Percentiles rank a stretch among this genome's conserved stretches.
phyloP scores from a whole-genome alignment of 306 rosid genomes.

The Cajanus cajan region DNA sequence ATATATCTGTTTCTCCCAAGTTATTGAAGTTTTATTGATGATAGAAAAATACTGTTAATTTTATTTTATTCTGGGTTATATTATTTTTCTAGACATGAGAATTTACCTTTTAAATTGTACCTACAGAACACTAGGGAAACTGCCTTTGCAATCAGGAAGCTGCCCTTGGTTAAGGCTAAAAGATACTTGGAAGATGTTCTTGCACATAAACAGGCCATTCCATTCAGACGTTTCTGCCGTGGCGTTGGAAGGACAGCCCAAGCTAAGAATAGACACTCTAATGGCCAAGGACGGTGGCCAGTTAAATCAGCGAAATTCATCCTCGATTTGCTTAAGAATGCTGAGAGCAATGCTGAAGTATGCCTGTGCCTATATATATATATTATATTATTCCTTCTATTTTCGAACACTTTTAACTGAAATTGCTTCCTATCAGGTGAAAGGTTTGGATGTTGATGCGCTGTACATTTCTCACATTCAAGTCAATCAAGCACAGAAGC shows the following conservation, averaged over 20 bases:
- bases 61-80: background rate
- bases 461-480: constrained; percentile 73
- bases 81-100: background rate
- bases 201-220: constrained; percentile 94
- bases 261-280: constrained; percentile 89
- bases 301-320: constrained; percentile 83
- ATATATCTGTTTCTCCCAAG: constrained; percentile 22
- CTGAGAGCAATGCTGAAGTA: constrained; percentile 97
- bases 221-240: constrained; percentile 82
- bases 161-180: constrained; percentile 79
- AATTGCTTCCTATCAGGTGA: constrained; percentile 48
- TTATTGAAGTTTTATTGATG: background rate
- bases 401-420: background rate
- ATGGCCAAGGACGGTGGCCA: constrained; percentile 98
- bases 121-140: constrained; percentile 88
- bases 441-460: constrained; percentile 87
- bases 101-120: background rate
- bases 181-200: constrained; percentile 87
- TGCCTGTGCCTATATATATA: background rate
- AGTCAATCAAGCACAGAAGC: constrained; percentile 93
- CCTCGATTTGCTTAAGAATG: constrained; percentile 84
- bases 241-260: constrained; percentile 98
- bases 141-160: constrained; percentile 71
- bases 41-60: background rate
- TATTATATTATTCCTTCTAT: background rate